phyloP scores from a whole-genome alignment of 345 rosid genomes.

The Orychophragmus violaceus region DNA sequence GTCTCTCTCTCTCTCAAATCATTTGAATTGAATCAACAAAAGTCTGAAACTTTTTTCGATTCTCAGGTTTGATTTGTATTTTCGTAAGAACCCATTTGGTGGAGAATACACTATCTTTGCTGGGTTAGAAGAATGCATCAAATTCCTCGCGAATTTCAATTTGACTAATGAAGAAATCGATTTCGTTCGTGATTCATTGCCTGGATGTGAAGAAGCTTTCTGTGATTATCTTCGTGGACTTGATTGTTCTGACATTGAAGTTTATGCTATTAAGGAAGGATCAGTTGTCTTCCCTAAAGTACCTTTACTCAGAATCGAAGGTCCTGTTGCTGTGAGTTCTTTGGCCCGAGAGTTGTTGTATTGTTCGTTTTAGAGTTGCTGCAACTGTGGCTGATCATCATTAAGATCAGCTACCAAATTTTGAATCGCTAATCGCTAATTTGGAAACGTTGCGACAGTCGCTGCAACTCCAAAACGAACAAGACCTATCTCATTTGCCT shows the following conservation, averaged over 20 bases:
- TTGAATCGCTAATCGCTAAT: no score
- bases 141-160: conserved; percentile 81
- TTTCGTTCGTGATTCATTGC: conserved; percentile 57
- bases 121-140: conserved; percentile 92
- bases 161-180: conserved; percentile 62
- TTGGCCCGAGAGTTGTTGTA: no score
- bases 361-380: no score
- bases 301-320: conserved; percentile 83
- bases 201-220: conserved; percentile 62
- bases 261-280: conserved; percentile 84
- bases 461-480: no score
- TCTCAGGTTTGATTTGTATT: conserved; percentile 82
- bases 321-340: conserved; percentile 95
- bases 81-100: conserved; percentile 92
- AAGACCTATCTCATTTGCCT: no score
- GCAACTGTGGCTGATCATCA: no score
- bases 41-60: background rate
- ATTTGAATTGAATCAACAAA: background rate
- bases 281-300: conserved; percentile 91
- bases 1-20: background rate
- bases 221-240: conserved; percentile 73
- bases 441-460: no score
- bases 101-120: conserved; percentile 95
- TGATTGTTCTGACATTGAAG: conserved; percentile 88
- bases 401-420: no score